phyloP scores from a whole-genome alignment of 2,329 filamentous ascomycete species.

The Pezicula carpinea region DNA sequence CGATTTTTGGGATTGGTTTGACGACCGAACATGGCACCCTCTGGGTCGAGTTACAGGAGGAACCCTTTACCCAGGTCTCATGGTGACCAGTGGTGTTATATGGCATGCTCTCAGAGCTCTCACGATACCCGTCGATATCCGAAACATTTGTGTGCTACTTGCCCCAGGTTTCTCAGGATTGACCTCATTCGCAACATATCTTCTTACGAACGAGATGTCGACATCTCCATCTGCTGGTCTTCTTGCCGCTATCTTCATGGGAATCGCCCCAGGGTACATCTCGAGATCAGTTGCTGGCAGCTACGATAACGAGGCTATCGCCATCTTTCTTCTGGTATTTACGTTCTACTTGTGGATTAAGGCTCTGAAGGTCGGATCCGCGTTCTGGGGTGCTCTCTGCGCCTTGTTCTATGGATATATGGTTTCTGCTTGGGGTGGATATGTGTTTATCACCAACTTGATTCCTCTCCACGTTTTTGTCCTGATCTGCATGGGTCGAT shows the following conservation, averaged over 20 bases:
- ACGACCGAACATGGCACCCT: constrained; percentile 99
- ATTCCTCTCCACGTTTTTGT: constrained; percentile 92
- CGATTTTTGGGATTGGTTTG: constrained; percentile 99
- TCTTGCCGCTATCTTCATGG: constrained; percentile 93
- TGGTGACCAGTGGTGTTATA: constrained; percentile 97
- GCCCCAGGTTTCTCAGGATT: constrained; percentile 92
- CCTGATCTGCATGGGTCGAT: constrained; percentile 92
- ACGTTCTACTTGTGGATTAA: constrained; percentile 99
- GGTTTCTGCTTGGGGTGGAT: constrained; percentile 99
- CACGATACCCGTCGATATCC: constrained; percentile 91
- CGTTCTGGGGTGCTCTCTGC: constrained; percentile 92
- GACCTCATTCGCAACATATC: constrained; percentile 88
- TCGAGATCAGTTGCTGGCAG: constrained; percentile 95
- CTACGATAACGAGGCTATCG: constrained; percentile 99
- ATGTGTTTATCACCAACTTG: constrained; percentile 98
- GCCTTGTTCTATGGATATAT: constrained; percentile 99
- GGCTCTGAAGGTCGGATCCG: constrained; percentile 91
- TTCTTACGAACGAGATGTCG: constrained; percentile 96
- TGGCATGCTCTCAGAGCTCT: constrained; percentile 89
- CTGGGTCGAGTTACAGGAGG: constrained; percentile 96
- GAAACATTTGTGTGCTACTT: constrained; percentile 96
- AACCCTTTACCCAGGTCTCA: constrained; percentile 96
- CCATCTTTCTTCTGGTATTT: constrained; percentile 96
- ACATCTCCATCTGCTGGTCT: constrained; percentile 92
- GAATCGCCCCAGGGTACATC: constrained; percentile 95